Percentiles rank a stretch among this genome's conserved stretches.
Evolutionary conservation across 768 basidiomycete species (phyloP).

Genomic region (Tulasnella sp.): DNA sequence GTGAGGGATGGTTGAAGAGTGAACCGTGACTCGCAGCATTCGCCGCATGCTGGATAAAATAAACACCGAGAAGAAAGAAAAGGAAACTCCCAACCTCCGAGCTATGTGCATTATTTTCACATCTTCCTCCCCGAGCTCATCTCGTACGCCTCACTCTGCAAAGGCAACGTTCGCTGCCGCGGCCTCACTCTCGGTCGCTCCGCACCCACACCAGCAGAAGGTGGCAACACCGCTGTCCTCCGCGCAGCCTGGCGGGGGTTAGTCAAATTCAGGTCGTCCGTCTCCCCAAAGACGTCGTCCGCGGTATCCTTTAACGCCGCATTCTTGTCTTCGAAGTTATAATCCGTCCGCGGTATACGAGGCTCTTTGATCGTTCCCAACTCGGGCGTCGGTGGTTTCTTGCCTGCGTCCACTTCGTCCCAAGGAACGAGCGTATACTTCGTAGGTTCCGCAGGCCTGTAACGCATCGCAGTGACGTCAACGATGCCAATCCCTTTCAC

Average conservation of each 20-base stretch:
- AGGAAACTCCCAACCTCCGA: no score
- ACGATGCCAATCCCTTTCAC: neutral
- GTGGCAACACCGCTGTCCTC: neutral
- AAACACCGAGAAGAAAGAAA: no score
- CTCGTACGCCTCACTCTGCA: no score
- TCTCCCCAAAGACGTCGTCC: slow-evolving; percentile 27
- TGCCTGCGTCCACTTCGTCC: slow-evolving; percentile 37
- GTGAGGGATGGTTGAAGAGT: no score
- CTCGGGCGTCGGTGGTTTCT: slow-evolving; percentile 21
- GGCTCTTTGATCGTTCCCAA: slow-evolving; percentile 26
- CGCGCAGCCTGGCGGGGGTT: neutral
- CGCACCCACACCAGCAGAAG: no score
- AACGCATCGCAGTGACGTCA: neutral
- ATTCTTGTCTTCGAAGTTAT: slow-evolving; percentile 42
- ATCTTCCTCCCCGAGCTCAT: no score
- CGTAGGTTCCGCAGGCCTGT: slow-evolving; percentile 35
- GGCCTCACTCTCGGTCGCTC: no score
- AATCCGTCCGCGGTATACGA: slow-evolving; percentile 29
- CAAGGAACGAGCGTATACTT: slow-evolving; percentile 65
- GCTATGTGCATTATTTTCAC: no score
- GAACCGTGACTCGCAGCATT: no score
- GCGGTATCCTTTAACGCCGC: slow-evolving; percentile 32
- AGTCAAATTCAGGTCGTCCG: slow-evolving; percentile 20
- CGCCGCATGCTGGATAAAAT: no score
- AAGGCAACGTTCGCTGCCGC: no score